Base-by-base conservation (phyloP, 2,329 filamentous ascomycete species). In the Aspergillus pseudotamarii region DNA sequence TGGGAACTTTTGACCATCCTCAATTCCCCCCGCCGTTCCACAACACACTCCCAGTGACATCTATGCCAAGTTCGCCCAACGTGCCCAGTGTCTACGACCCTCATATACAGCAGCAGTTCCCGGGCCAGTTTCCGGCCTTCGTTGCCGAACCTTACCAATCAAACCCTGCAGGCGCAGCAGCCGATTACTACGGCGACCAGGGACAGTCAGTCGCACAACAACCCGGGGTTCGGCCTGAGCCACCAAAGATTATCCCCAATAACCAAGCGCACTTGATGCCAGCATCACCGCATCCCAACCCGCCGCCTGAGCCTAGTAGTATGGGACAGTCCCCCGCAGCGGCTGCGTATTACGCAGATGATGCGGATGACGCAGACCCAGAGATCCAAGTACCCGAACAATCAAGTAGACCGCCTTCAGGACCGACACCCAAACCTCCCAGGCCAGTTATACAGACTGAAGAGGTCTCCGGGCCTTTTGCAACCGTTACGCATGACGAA, bases 141-240 rank as follows among this genome's bases (percentile, higher is more conserved):
- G 82, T 76, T 63, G 68, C 83, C 11, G 72, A 77, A 56, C 80
- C 84, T 50, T 84, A 82, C 68, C 75, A 79, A 59, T 81, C 78
- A 61, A 72, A 80, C 46, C 79, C 81, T 23, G 81, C 82, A 59
- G 88, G 87, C 36, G 80, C 81, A 41, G 86, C 86, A 6, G 83
- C 88, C 19, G 86, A 88, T 38, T 89, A 88, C 72, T 89, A 89
- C 72, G 82, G 84, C 50, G 87, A 89, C 71, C 82, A 86, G 68
- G 87, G 87, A 12, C 79, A 89, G 71, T 88, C 85, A 21, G 86
- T 89, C 2, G 72, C 78, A 11, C 72, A 79, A 14, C 88, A 89
- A 72, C 87, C 88, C 8, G 88, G 88, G n/a, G 79, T 87, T 12
- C 80, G 87, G 50, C 82, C 85, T 8, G 74, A 81, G 19, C 78